These are phyloP conservation scores for Metschnikowia matae DNA, from an alignment of 805 yeast genomes.

Conservation along the genomic window DNA sequence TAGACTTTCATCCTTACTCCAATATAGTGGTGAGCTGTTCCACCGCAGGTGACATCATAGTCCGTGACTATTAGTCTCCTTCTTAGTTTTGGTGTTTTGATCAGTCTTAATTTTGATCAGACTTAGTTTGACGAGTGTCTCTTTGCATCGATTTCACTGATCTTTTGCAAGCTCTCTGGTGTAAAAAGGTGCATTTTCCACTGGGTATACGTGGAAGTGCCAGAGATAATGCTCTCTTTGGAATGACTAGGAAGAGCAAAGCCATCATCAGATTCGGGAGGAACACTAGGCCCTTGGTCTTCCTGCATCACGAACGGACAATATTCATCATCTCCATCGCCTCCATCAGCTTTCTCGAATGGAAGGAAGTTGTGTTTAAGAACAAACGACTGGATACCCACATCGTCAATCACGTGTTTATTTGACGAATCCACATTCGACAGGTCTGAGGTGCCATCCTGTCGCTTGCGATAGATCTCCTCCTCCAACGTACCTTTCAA, in stretches of 20 bases:
- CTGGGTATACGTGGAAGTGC: constrained; percentile 4
- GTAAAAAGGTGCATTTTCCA: constrained; percentile 33
- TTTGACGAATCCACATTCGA: constrained; percentile 12
- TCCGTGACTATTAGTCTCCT: constrained; percentile 25
- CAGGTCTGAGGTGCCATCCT: constrained; percentile 12
- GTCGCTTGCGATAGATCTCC: constrained; percentile 51
- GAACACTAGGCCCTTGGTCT: constrained; percentile 9
- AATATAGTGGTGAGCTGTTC: constrained; percentile 47
- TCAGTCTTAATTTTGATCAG: too few relatives aligned
- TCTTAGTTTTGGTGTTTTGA: neutral
- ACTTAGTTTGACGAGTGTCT: neutral
- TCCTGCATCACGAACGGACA: constrained; percentile 23
- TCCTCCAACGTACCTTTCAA: constrained; percentile 62
- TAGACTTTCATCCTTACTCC: constrained; percentile 47
- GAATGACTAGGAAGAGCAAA: constrained; percentile 20
- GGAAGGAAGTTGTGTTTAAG: constrained; percentile 47
- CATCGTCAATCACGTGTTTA: constrained; percentile 52
- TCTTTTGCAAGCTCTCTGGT: constrained; percentile 26
- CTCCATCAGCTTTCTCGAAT: constrained; percentile 10
- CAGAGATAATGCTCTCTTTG: constrained; percentile 11
- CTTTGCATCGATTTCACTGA: constrained; percentile 13
- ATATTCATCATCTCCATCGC: constrained; percentile 29
- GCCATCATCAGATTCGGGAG: neutral
- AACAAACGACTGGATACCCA: constrained; percentile 54
- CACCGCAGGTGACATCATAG: constrained; percentile 52